Conservation (phyloP, 2,329 filamentous ascomycete genomes). For the Periconia sp. region DNA sequence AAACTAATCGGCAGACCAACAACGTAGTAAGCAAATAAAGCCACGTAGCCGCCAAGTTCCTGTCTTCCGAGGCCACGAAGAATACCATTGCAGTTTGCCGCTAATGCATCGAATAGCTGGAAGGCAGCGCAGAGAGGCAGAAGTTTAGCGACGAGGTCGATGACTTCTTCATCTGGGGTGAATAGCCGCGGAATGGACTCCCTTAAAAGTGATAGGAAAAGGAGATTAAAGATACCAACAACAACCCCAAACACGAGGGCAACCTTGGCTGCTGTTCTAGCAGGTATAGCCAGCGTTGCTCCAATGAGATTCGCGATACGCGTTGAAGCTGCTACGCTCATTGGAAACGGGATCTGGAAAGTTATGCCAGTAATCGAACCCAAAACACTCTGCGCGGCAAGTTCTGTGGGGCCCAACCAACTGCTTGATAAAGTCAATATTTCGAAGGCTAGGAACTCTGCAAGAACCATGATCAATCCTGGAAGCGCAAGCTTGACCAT, state of each 20-base stretch:
- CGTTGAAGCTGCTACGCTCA: constrained; percentile 87
- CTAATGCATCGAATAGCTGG: constrained; percentile 85
- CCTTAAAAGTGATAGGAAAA: constrained; percentile 71
- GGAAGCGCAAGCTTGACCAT: constrained; percentile 90
- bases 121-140: constrained; percentile 85
- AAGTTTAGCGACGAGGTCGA: constrained; percentile 68
- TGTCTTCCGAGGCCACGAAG: constrained; percentile 87
- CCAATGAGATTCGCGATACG: constrained; percentile 92
- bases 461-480: constrained; percentile 91
- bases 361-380: constrained; percentile 78
- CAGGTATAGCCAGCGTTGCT: constrained; percentile 79
- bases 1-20: constrained; percentile 87
- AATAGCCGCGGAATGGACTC: constrained; percentile 78
- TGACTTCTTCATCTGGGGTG: constrained; percentile 70
- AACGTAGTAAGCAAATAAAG: constrained; percentile 83
- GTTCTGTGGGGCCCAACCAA: constrained; percentile 76
- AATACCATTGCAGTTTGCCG: constrained; percentile 81
- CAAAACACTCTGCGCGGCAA: constrained; percentile 88
- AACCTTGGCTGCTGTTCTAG: constrained; percentile 80
- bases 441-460: constrained; percentile 93
- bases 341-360: constrained; percentile 90
- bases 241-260: constrained; percentile 69
- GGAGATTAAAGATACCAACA: constrained; percentile 81
- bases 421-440: constrained; percentile 83
- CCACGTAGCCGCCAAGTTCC: constrained; percentile 87